Base-by-base conservation (phyloP, 2,329 filamentous ascomycete genomes). In the Metarhizium robertsii region DNA sequence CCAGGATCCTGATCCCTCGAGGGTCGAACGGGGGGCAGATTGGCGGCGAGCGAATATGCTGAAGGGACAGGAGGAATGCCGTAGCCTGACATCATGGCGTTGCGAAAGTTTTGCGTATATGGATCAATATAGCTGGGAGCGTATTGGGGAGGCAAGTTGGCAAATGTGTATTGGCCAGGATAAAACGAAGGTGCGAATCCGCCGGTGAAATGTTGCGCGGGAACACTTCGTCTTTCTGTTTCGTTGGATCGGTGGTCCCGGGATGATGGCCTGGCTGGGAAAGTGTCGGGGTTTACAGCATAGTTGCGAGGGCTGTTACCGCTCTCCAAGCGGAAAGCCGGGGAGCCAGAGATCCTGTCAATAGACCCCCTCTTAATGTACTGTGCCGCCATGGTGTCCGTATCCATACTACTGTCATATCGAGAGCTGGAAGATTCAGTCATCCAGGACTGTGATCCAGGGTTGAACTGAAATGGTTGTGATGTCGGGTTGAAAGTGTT, bases 1-100 rank as follows among this genome's bases (percentile, higher is more conserved):
- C 77, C 75, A 1, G 76, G 71, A 54, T 88, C 83, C 56, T 82
- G 77, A 34, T 84, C 81, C 52, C 81, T 76, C 55, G 74, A 75
- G 2, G 68, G 66, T 43, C 69, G 68, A 38, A 67, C 58, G 1
- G 62, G 63, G 49, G 67, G 63, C 56, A 71, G 62, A 40, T 60
- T 60, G 3, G 62, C 58, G 45, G 62, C 57, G 16, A 67, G 57
- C 5, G 65, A 45, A 69, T 67, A 69, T 13, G 54, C 53, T 65
- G 66, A 52, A 67, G 64, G 47, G 59, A 69, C 52, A 57, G 69
- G 54, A 65, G 70, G 62, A 67, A 76, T 20, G 52, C 66, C 52
- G 58, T 69, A 66, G 61, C 61, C 57, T 51, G 69, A 32, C 29
- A 66, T 58, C 68, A 77, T 43, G 61, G 63, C 30, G 73, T 75